phyloP scores from a whole-genome alignment of 768 basidiomycete genomes.

The Suillus weaverae region DNA sequence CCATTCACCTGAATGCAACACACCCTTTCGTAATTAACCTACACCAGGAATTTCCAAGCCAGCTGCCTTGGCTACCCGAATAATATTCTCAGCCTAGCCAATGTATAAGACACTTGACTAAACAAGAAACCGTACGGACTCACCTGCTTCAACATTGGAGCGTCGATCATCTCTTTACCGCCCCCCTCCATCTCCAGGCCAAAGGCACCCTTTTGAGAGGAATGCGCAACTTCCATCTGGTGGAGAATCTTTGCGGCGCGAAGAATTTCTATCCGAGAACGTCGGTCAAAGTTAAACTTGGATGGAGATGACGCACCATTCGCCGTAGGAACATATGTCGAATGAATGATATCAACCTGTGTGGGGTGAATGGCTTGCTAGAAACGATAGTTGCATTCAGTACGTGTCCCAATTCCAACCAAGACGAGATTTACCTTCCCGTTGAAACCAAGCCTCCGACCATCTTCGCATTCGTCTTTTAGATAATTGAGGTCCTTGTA shows the following conservation, averaged over 20 bases:
- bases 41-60: constrained; percentile 52
- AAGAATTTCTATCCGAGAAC: constrained; percentile 55
- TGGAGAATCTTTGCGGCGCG: constrained; percentile 74
- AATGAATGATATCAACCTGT: constrained; percentile 77
- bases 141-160: constrained; percentile 86
- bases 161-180: constrained; percentile 83
- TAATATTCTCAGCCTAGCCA: constrained; percentile 48
- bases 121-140: constrained; percentile 13
- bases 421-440: constrained; percentile 61
- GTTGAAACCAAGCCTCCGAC: constrained; percentile 80
- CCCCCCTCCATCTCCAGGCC: constrained; percentile 61
- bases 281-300: neutral
- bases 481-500: constrained; percentile 74
- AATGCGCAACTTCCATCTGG: constrained; percentile 60
- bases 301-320: constrained; percentile 46
- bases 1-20: no score
- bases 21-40: constrained; percentile 16
- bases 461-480: constrained; percentile 76
- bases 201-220: constrained; percentile 60
- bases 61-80: constrained; percentile 54
- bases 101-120: constrained; percentile 1
- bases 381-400: constrained; percentile 2
- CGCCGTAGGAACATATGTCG: constrained; percentile 72
- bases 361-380: constrained; percentile 95
- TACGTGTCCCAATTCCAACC: constrained; percentile 8